phyloP scores from a whole-genome alignment of 345 rosid genomes.

The Moricandia arvensis region DNA sequence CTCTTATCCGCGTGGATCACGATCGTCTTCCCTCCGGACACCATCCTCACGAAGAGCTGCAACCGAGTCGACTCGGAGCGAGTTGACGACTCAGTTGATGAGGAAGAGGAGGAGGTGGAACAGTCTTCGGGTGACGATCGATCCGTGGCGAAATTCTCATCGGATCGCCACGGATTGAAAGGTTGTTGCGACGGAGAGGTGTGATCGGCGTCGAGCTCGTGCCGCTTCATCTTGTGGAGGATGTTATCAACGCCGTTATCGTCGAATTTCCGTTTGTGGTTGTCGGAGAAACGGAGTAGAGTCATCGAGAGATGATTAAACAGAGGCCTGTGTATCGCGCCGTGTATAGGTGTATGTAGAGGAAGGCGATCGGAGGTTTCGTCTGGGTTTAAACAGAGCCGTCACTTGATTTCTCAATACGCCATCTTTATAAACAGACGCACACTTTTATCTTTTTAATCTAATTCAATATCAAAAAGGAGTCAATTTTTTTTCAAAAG shows the following conservation, averaged over 20 bases:
- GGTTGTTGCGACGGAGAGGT: constrained; percentile 8
- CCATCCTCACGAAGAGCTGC: constrained; percentile 75
- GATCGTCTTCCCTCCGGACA: constrained; percentile 60
- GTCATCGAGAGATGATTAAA: background rate
- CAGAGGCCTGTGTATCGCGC: background rate
- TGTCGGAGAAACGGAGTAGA: constrained; percentile 21
- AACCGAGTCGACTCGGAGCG: constrained; percentile 42
- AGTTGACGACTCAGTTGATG: constrained; percentile 15
- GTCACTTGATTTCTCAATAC: background rate
- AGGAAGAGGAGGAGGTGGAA: constrained; percentile 17
- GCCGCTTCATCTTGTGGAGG: constrained; percentile 57
- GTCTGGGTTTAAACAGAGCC: background rate
- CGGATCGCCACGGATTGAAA: background rate
- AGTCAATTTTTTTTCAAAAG: background rate
- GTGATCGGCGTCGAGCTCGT: constrained; percentile 48
- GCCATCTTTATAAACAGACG: background rate
- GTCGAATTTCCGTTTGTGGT: constrained; percentile 68
- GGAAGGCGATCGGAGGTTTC: background rate
- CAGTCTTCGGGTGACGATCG: background rate
- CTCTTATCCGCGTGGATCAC: constrained; percentile 63
- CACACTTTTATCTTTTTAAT: background rate
- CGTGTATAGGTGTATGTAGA: background rate
- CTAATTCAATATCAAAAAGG: background rate
- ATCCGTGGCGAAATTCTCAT: background rate
- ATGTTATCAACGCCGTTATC: constrained; percentile 47